Percentiles rank a stretch among this genome's conserved stretches.
These are phyloP conservation scores for Dendrocalamus sinicus DNA, from an alignment of 176 grass and related monocot species.

Conservation along the genomic window DNA sequence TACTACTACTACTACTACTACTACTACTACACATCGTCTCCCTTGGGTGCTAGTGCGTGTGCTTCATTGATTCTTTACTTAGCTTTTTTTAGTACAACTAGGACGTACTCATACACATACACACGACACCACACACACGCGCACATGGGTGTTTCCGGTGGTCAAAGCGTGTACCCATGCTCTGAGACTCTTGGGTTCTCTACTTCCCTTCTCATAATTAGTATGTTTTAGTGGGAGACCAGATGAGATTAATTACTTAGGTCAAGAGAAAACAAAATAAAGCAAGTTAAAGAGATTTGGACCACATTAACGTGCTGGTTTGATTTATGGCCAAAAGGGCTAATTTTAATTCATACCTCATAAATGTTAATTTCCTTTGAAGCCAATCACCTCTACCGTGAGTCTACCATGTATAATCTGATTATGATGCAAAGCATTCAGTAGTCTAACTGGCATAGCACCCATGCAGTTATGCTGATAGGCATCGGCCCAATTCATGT, in stretches of 20 bases:
- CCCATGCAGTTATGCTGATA: neutral
- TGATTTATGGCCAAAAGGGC: neutral
- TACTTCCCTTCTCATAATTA: neutral
- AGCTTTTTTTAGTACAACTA: too few relatives aligned
- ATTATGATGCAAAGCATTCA: too few relatives aligned
- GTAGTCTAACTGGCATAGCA: too few relatives aligned
- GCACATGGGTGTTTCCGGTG: too few relatives aligned
- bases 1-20: too few relatives aligned
- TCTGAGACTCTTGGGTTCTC: neutral
- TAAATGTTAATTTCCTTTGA: neutral
- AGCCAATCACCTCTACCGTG: neutral
- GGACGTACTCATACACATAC: too few relatives aligned
- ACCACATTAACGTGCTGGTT: constrained; percentile 2
- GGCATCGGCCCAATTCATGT: neutral
- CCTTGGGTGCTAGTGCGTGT: neutral
- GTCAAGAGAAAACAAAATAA: constrained; percentile 29
- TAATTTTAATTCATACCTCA: constrained; percentile 15
- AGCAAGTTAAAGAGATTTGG: constrained; percentile 16
- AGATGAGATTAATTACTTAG: too few relatives aligned
- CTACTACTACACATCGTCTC: neutral
- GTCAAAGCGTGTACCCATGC: too few relatives aligned
- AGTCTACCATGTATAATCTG: too few relatives aligned
- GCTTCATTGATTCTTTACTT: neutral
- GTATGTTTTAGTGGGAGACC: constrained; percentile 13
- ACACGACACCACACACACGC: too few relatives aligned